phyloP scores from a whole-genome alignment of 495 filamentous ascomycete genomes.

The Physcia stellaris region DNA sequence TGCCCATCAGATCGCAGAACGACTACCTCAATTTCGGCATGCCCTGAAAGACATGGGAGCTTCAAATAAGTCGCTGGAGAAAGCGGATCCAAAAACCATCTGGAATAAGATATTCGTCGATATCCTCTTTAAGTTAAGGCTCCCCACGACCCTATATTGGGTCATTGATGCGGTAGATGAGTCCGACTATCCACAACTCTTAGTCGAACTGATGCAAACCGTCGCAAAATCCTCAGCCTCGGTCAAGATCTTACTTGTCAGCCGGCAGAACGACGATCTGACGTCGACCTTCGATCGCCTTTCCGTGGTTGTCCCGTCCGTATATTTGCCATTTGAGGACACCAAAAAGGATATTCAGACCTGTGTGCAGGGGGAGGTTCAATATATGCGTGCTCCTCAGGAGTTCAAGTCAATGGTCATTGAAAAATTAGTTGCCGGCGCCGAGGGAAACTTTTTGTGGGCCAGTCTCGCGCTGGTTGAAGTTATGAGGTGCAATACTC shows the following conservation, averaged over 20 bases:
- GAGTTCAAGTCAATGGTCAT: conserved; percentile 12
- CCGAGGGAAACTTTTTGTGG: conserved; percentile 26
- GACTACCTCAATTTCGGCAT: background rate
- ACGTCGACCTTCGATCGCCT: conserved; percentile 4
- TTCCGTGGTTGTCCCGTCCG: conserved; percentile 5
- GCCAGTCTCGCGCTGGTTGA: conserved; percentile 19
- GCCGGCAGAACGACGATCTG: conserved; percentile 14
- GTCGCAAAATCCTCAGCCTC: conserved; percentile 12
- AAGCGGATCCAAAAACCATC: conserved; percentile 14
- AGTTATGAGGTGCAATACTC: conserved; percentile 14
- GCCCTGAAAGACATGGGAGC: background rate
- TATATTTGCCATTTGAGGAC: background rate
- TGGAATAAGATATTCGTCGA: conserved; percentile 27
- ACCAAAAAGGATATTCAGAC: conserved; percentile 9
- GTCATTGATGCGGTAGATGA: conserved; percentile 31
- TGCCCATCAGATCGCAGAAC: conserved; percentile 23
- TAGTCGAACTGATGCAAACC: conserved; percentile 17
- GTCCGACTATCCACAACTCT: conserved; percentile 9
- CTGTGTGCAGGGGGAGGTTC: conserved; percentile 13
- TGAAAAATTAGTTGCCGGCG: conserved; percentile 18
- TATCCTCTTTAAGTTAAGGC: conserved; percentile 16
- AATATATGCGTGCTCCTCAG: conserved; percentile 7
- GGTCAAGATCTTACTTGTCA: conserved; percentile 22
- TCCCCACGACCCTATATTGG: conserved; percentile 18
- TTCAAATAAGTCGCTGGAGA: conserved; percentile 10